Base-by-base conservation (phyloP, 129 eudicot genomes). In the Chrysanthemum lavandulifolium region DNA sequence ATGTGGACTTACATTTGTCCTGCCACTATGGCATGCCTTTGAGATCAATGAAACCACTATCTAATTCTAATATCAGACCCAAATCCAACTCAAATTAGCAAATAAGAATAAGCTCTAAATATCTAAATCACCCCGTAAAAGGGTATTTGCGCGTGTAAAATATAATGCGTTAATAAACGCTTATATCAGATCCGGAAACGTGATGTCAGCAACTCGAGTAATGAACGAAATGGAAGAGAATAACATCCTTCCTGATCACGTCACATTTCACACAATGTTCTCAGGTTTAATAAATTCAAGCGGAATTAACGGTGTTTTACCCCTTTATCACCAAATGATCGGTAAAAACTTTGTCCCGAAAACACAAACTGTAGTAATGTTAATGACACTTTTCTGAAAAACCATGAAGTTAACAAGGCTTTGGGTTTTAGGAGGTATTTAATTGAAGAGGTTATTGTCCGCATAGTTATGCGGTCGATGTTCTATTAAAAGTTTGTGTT, bases 191-290 rank as follows among this genome's bases (percentile, higher is more conserved):
- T 84, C 86, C 40, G 83, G 82, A 60, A 82, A 89, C 75, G 33
- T 87, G 61, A 57, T 72, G 1, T 75, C 91, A 8, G 96, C 95
- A 61, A 63, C 75, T 63, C 51, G 48, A 43, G 76, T 92, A 67
- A 80, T 86, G 95, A 79, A 82, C 10, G 83, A 83, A 76, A 92
- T 92, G 98, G 95, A 85, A 67, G 80, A 69, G 67, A 83, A 80
- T 77, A 73, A 74, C 67, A 73, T 92, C 69, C 71, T 7, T 21
- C 89, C 71, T 48, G 95, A 89, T 65, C 73, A 84, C 60, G 54
- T 87, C 36, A 92, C 98, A 3, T 92, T 89, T 79, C 98, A 87
- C 62, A 89, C 88, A 33, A 71, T 92, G 81, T 85, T 89, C 77
- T 71, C 40, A n/a, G 95, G 91, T 27, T 74, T 89, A 25, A 83